Conservation (phyloP, 495 filamentous ascomycete species). For the Podospora tetraspora region DNA sequence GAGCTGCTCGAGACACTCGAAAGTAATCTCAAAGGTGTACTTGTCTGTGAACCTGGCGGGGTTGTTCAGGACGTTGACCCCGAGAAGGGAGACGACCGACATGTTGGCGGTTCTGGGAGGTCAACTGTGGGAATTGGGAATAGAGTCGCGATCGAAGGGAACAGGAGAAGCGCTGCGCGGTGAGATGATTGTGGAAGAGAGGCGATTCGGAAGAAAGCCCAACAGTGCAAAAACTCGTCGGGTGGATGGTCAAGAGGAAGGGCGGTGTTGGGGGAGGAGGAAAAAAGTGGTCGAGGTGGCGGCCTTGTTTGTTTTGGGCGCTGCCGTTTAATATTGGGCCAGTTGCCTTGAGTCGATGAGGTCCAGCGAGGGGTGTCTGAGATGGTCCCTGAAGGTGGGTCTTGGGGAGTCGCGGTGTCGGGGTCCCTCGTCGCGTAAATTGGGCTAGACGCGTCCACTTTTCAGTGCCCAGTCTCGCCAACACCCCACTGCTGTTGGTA, state of each 20-base stretch:
- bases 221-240: not conserved
- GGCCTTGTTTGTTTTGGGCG: conserved; percentile 19
- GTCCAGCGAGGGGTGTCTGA: conserved; percentile 8
- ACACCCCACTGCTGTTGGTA: not conserved
- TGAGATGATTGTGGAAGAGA: conserved; percentile 1
- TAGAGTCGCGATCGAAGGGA: not conserved
- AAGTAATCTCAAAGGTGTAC: conserved; percentile 97
- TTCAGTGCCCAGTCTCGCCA: not conserved
- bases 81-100: conserved; percentile 94
- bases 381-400: not conserved
- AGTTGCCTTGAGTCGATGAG: conserved; percentile 10
- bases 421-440: conserved; percentile 23
- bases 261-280: not conserved
- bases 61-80: conserved; percentile 94
- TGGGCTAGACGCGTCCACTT: conserved; percentile 16
- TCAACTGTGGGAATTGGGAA: conserved; percentile 4
- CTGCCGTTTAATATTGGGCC: conserved; percentile 12
- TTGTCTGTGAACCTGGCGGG: conserved; percentile 82
- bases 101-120: conserved; percentile 49
- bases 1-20: conserved; percentile 87
- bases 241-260: not conserved
- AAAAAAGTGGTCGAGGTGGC: conserved; percentile 2
- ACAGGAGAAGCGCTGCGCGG: not conserved
- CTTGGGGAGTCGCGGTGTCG: conserved; percentile 14
- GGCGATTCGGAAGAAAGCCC: not conserved